Evolutionary conservation across 2,329 filamentous ascomycete genomes (phyloP), one percentile per base, ranked within the genome.

Genomic region (Colletotrichum kahawae): DNA sequence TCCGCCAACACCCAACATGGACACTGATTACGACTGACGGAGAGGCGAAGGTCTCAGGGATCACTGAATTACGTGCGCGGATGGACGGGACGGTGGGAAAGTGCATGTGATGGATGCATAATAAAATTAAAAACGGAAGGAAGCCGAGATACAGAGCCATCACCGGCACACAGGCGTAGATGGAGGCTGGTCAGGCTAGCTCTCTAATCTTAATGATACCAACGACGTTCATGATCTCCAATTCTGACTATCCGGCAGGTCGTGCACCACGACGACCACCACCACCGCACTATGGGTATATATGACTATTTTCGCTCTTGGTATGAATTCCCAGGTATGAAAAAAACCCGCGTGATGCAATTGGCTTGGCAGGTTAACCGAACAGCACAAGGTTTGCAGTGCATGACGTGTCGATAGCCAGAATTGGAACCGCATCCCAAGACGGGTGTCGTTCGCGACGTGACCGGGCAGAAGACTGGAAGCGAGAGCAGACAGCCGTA

Each of bases 201-300:
- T 24, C 70, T 73, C 57, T 48, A 63, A 57, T 70, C 56, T 73
- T 73, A 62, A 73, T 73, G 70, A 73, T 70, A 73, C 57, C 43
- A 48, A 73, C 57, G 70, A 73, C 33, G 31, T 63, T 73, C 31
- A 73, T 70, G 66, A 73, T 27, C 36, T 57, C 18, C 14, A 33
- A 12, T 14, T 29, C 4, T 31, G 12, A 18, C 14, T 51, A 9
- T 14, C n/a, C 7, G n/a, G 24, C 24, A 24, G 24, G 24, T 24
- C 24, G 24, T 24, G 24, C 24, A 24, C 24, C 24, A 24, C 24
- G 24, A 24, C 24, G 3, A 13, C 24, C 14, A 48, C 57, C 5
- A 34, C 16, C 31, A 14, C n/a, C 10, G 51, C 51, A 62, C n/a
- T 31, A 2, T 36, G 59, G 36, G 12, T 14, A 36, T 62, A 13